Percentiles rank a stretch among this genome's conserved stretches.
Conservation (phyloP, 1,139 yeast species). For the Sugiyamaella novakii region DNA sequence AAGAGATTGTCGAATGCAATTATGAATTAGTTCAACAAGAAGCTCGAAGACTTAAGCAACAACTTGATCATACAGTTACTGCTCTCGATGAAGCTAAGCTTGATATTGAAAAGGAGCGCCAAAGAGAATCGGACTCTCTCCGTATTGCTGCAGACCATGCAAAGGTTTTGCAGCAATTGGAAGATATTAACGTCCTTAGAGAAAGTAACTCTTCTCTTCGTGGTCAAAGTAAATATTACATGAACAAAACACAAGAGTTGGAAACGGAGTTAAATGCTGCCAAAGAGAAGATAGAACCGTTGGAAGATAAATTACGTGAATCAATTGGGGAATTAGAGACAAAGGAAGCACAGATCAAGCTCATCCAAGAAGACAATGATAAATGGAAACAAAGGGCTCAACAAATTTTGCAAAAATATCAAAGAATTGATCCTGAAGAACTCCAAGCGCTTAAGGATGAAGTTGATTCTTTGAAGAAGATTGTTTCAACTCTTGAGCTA, state of each 20-base stretch:
- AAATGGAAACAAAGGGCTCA: constrained; percentile 58
- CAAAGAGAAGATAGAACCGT: constrained; percentile 41
- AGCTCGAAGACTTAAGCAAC: constrained; percentile 48
- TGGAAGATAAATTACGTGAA: constrained; percentile 43
- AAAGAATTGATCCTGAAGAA: constrained; percentile 53
- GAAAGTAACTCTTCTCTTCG: constrained; percentile 75
- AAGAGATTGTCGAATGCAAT: constrained; percentile 69
- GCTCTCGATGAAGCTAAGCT: constrained; percentile 41
- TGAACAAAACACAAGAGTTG: constrained; percentile 39
- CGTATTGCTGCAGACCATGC: constrained; percentile 52
- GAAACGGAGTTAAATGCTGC: constrained; percentile 43
- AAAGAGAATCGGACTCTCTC: constrained; percentile 47
- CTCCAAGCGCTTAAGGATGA: constrained; percentile 42
- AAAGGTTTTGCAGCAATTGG: constrained; percentile 60
- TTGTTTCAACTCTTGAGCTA: constrained; percentile 23
- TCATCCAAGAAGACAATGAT: constrained; percentile 49
- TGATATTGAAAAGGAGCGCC: constrained; percentile 41
- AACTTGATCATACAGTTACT: constrained; percentile 37
- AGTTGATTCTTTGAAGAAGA: constrained; percentile 41
- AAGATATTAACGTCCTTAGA: constrained; percentile 67
- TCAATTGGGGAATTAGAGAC: constrained; percentile 46
- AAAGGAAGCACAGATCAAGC: constrained; percentile 46
- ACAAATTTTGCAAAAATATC: constrained; percentile 51
- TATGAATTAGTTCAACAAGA: constrained; percentile 55
- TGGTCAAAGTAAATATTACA: constrained; percentile 49